Evolutionary conservation across 768 basidiomycete genomes (phyloP).

Genomic region (Russula brevipes): DNA sequence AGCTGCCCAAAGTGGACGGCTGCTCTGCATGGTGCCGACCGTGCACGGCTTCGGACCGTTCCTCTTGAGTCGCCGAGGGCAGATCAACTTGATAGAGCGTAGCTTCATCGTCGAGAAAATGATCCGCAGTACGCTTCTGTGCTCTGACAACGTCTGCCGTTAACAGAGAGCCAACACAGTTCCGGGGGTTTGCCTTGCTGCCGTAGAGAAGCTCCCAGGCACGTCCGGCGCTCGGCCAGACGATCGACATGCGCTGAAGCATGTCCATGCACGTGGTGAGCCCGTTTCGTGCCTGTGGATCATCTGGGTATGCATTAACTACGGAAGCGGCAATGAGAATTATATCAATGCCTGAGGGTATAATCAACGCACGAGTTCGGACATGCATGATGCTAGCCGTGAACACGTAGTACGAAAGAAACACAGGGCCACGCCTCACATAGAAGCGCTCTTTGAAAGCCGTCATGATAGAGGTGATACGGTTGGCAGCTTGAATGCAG

Average conservation of each 20-base stretch:
- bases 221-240: slow-evolving; percentile 75
- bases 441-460: slow-evolving; percentile 60
- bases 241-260: slow-evolving; percentile 56
- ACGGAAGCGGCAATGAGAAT: neutral
- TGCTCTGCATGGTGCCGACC: slow-evolving; percentile 21
- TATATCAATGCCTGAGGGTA: neutral
- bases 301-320: slow-evolving; percentile 61
- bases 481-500: slow-evolving; percentile 72
- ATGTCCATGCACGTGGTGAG: slow-evolving; percentile 63
- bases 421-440: slow-evolving; percentile 58
- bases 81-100: slow-evolving; percentile 10
- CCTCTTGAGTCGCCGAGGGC: slow-evolving; percentile 7
- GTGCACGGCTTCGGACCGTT: slow-evolving; percentile 18
- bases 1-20: slow-evolving; percentile 1
- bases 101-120: slow-evolving; percentile 32
- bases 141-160: slow-evolving; percentile 32
- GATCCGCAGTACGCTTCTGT: slow-evolving; percentile 58
- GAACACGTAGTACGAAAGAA: slow-evolving; percentile 75
- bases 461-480: slow-evolving; percentile 62
- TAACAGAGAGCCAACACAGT: slow-evolving; percentile 5
- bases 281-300: slow-evolving; percentile 64
- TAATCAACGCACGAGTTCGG: slow-evolving; percentile 50
- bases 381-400: slow-evolving; percentile 78
- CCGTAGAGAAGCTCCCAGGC: slow-evolving; percentile 69
- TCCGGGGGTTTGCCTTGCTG: slow-evolving; percentile 40